Evolutionary conservation across 495 filamentous ascomycete species (phyloP), one percentile per base, ranked within the genome.

Genomic region (Daldinia caldariorum): DNA sequence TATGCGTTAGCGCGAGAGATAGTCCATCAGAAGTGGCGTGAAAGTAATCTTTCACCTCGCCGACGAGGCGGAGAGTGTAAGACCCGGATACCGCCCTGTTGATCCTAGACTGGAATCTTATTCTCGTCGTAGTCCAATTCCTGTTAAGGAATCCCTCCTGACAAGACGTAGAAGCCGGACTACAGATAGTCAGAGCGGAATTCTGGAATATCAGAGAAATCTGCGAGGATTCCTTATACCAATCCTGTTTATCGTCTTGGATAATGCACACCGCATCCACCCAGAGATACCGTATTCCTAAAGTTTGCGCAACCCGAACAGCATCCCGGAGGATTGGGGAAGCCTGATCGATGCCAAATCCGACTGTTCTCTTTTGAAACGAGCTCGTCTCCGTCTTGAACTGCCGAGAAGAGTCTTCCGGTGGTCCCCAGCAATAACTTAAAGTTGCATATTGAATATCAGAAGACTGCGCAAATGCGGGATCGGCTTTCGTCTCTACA

Each of bases 241-340:
- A 72, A 35, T 72, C 69, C 2, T 61, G 22, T 12, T 29, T 20
- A 20, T 69, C 59, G 8, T 63, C 64, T 34, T 72, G 69, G 2
- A 72, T 47, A 13, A 72, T 72, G 26, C 69, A 72, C 4, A 72
- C 37, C 2, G 69, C 69, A 49, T 72, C 69, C 5, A 69, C 41
- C 69, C 69, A 72, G 34, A 72, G 64, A 41, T 67, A 72, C 20
- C 35, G 58, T 29, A 67, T 64, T 3, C 31, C 29, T 7, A 72
- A 14, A 0, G 58, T 34, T 29, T 53, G 60, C 5, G 53, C 47
- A 18, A 62, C 63, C 10, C 13, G 22, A 8, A 68, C 56, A 20
- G 65, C 41, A 18, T 45, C 41, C 16, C 16, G 41, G 6, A 45
- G 41, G 41, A 45, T 45, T 16, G 41, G 41, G 41, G 41, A 45